Base-by-base conservation (phyloP, 352 stramenopile species). In the Phytophthora tubulina region DNA sequence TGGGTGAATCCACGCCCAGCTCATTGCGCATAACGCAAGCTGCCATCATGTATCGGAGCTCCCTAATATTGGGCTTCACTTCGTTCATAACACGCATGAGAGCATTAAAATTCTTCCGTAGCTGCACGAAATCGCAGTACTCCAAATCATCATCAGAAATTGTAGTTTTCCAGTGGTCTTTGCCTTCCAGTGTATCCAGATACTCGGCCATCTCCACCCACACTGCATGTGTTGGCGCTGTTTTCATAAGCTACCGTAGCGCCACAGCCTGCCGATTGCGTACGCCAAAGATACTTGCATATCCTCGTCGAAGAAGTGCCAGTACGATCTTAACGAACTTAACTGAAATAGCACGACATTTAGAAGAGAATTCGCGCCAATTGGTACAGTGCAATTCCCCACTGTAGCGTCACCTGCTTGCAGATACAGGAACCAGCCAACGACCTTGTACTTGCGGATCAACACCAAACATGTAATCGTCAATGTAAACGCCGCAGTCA, bases 21-120 rank as follows among this genome's bases (percentile, higher is more conserved):
- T 93, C 89, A 48, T 92, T 90, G 54, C 87, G 84, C 78, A 85
- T 91, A 27, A 88, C 72, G 44, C 88, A 84, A 3, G 85, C 76
- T 21, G 81, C 73, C n/a, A 92, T 75, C 58, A 94, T 81, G 63
- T 91, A 91, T 51, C 85, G 76, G 31, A 91, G 52, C 27, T 87
- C 86, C 3, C 77, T 67, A 3, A 90, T 60, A 59, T 84, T 88
- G 0, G 75, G 65, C 14, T 68, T 58, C 48, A 67, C 50, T 57
- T 62, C 70, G 21, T 71, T 36, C 52, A 81, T 71, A 35, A 55
- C 70, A 8, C 72, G 69, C 31, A 61, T 57, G 8, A 92, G 60
- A 21, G 73, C 67, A 45, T 73, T 64, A 0, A 79, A 78, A 57
- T 85, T 89, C 39, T 66, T 72, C 6, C 67, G 42, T 14, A 92